Base-by-base conservation (phyloP, 805 yeast species). In the Wickerhamomyces strasburgensis region DNA sequence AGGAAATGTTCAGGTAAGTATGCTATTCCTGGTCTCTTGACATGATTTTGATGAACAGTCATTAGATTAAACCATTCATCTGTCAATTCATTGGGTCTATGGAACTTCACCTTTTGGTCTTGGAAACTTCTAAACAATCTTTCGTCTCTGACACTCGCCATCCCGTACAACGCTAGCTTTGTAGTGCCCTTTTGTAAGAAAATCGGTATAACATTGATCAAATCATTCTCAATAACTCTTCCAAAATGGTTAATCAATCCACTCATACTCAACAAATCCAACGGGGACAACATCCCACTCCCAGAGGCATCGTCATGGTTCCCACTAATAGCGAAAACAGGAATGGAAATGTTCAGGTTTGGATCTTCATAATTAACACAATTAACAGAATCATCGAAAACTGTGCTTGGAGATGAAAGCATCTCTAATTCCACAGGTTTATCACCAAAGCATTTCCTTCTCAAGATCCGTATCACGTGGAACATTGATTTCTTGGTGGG, bases 301-400 rank as follows among this genome's bases (percentile, higher is more conserved):
- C 98, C 98, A 0, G 95, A 84, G 3, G 96, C 86, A 60, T 93
- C 98, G 60, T 93, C 98, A 57, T 93, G 98, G 52, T 93, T 93
- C 3, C 98, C 98, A 31, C 90, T 78, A 4, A 93, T 90, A 6
- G 89, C 90, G 66, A 93, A 87, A 7, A 93, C 73, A 0, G 98
- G 98, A 13, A 89, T 73, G 0, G 95, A 78, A 3, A 93, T 80
- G 58, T 93, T 93, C 42, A 86, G 61, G 57, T 93, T 87, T 2
- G 90, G 87, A 57, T 93, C 98, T 54, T 86, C 93, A 57, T 85
- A 94, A 53, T 88, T 88, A 19, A 89, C 84, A 38, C 75, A 72
- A 34, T 79, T 73, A 47, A 83, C 69, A 14, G 84, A 82, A 38
- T 76, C 79, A 33, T 74, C 78, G 45, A 83, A 69, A 2, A 78